A percentile compares a stretch with the other conserved stretches of the same genome.
Conservation (phyloP, 2,329 filamentous ascomycete genomes). For the Curvularia sp. region DNA sequence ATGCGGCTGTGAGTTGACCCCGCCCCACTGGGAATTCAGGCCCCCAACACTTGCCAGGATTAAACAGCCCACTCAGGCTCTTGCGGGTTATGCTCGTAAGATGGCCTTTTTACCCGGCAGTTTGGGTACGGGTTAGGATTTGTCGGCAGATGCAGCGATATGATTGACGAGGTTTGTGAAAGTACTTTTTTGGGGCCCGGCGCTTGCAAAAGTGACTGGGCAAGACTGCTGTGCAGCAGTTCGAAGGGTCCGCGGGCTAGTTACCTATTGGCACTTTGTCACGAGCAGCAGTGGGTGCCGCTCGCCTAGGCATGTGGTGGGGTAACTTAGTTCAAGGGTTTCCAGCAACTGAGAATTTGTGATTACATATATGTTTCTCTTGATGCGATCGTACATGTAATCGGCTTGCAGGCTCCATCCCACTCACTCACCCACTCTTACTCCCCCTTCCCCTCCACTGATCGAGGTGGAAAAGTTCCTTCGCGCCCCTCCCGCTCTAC, state of each 20-base stretch:
- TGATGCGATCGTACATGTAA: background rate
- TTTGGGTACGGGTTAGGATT: constrained; percentile 3
- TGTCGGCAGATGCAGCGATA: constrained; percentile 17
- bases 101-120: constrained; percentile 16
- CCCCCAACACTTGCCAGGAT: constrained; percentile 12
- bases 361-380: background rate
- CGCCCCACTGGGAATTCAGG: background rate
- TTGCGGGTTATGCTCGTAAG: background rate
- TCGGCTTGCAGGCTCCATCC: background rate
- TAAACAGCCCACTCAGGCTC: constrained; percentile 13
- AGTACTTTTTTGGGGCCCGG: constrained; percentile 5
- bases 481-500: constrained; percentile 4
- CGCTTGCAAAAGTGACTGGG: constrained; percentile 12
- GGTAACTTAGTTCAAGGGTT: background rate
- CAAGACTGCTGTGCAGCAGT: too few species aligned
- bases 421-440: too few species aligned
- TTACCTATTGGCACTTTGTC: background rate
- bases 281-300: background rate
- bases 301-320: background rate
- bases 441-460: background rate
- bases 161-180: constrained; percentile 22
- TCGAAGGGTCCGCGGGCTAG: too few species aligned
- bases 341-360: background rate
- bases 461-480: background rate
- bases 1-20: background rate